Base-by-base conservation (phyloP, 176 grass and related monocot genomes). In the Saccharum officinarum region DNA sequence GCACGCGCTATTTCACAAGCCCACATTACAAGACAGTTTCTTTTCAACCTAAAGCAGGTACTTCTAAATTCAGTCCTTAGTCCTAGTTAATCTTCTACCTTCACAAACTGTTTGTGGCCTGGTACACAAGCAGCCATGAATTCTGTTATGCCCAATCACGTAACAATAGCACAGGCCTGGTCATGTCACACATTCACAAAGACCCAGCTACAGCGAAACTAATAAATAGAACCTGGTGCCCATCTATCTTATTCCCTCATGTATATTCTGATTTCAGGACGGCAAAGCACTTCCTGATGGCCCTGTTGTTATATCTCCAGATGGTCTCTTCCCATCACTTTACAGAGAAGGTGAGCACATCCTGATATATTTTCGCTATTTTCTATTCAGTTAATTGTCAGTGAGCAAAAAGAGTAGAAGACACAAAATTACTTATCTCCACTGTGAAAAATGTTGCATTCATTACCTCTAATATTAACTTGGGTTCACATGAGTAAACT, bases 291-390 rank as follows among this genome's bases (percentile, higher is more conserved):
- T 98, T 73, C 96, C 96, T 47, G 91, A 90, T 87, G 96, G 96
- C 36, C 96, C 96, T 87, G 93, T 98, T 90, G 93, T 98, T 40
- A 98, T 98, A 88, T 98, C 96, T 75, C 96, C 96, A 85, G 93
- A 98, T 81, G 96, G 96, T 30, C 87, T 98, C 25, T 98, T 98
- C 82, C 96, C 96, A 67, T 98, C 96, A 85, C 93, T 98, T 73
- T 98, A 92, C 76, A 92, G 96, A 92, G 96, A 98, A 98, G 96
- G 96, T 98, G 68, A 88, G 78, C 55, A 72, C 55, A 60, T 70
- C 49, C 62, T 72, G 20, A 9, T 41, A 17, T 23, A 42, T 39
- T 45, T 33, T 34, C 5, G 7, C 16, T 52, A 40, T 49, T 40
- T 41, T 20, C 42, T 31, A 1, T 80, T 86, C 22, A 41, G 28